These are phyloP conservation scores for Quercus cerris DNA, from an alignment of 306 rosid genomes.

Conservation along the genomic window DNA sequence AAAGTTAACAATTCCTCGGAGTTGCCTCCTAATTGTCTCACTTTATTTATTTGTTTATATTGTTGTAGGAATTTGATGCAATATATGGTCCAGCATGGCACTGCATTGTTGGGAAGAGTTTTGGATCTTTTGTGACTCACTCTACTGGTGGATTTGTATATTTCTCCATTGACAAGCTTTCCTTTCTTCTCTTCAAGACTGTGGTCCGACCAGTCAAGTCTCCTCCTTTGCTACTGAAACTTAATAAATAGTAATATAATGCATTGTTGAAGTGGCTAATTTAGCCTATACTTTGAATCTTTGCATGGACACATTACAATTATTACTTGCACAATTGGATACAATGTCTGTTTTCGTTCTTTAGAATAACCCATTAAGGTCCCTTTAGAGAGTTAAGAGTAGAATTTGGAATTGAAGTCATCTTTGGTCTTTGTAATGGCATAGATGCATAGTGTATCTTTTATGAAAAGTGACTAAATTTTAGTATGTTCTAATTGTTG, in stretches of 20 bases:
- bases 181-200: conserved; percentile 29
- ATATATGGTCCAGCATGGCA: conserved; percentile 30
- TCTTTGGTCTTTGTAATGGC: too few species aligned
- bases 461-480: too few species aligned
- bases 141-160: conserved; percentile 30
- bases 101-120: conserved; percentile 30
- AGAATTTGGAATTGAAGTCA: too few species aligned
- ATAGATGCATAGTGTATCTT: too few species aligned
- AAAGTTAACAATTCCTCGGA: too few species aligned
- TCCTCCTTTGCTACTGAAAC: not conserved
- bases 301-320: not conserved
- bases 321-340: too few species aligned
- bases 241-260: too few species aligned
- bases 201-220: conserved; percentile 19
- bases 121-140: conserved; percentile 29
- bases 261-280: not conserved
- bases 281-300: not conserved
- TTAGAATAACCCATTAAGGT: not conserved
- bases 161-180: conserved; percentile 22
- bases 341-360: not conserved
- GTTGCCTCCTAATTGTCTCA: too few species aligned
- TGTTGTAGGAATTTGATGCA: conserved; percentile 12
- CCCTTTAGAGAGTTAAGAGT: too few species aligned
- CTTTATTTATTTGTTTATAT: not conserved
- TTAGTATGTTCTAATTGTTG: too few species aligned